Conservation (phyloP, 2,329 filamentous ascomycete genomes). For the Hypoxylon sp. region DNA sequence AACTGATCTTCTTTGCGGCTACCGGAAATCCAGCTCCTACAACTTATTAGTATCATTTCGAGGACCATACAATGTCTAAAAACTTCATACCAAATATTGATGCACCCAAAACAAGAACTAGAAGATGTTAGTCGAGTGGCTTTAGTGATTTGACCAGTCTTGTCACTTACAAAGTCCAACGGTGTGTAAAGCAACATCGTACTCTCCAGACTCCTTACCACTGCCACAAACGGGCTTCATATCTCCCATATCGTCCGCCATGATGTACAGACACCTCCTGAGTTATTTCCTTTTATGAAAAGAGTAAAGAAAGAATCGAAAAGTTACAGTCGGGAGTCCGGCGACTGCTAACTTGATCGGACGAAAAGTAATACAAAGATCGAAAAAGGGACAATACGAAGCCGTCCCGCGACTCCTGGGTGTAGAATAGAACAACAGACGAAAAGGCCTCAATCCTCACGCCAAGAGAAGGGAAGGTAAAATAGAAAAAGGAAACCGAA, state of each 20-base stretch:
- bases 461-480: conserved; percentile 48
- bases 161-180: conserved; percentile 59
- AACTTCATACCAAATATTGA: conserved; percentile 55
- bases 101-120: conserved; percentile 59
- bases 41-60: neutral
- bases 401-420: conserved; percentile 58
- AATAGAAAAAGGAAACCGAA: conserved; percentile 42
- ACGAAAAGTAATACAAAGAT: conserved; percentile 41
- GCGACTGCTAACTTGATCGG: conserved; percentile 45
- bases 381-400: conserved; percentile 50
- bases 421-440: conserved; percentile 47
- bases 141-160: neutral
- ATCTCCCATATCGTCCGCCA: conserved; percentile 49
- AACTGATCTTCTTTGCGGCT: conserved; percentile 68
- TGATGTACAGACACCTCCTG: conserved; percentile 42
- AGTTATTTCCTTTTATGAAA: conserved; percentile 27
- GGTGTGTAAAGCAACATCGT: conserved; percentile 61
- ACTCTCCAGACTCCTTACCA: conserved; percentile 57
- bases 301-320: conserved; percentile 37
- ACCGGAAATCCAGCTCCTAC: conserved; percentile 66
- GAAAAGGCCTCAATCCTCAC: conserved; percentile 46
- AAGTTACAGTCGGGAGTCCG: conserved; percentile 41
- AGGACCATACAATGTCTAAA: neutral
- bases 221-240: conserved; percentile 59
- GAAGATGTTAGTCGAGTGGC: conserved; percentile 1